Evolutionary conservation across 1,284 basidiomycete genomes (phyloP), one percentile per base, ranked within the genome.

Genomic region (Leccinum griseonigrum): DNA sequence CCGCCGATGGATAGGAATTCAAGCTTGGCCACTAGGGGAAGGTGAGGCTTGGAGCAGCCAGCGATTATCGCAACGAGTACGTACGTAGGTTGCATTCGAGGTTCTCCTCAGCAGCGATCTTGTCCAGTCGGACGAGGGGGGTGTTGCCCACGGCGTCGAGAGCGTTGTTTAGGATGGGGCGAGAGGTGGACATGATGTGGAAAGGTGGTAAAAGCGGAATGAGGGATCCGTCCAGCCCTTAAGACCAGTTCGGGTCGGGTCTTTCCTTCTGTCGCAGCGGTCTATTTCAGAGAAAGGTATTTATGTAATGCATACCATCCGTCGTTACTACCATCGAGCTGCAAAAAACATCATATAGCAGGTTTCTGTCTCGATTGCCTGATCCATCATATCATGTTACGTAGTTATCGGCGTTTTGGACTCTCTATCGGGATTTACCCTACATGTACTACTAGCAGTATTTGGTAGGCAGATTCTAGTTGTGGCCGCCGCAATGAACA

Each of bases 1-100:
- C 97, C 97, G 11, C 97, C 97, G 2, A 88, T 89, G 28, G 94
- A 97, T 71, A 93, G 86, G 75, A 86, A 97, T 71, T 99, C 97
- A 54, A 91, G 83, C 77, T 98, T 98, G 32, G 84, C 96, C 71
- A 97, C 91, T 95, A 63, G 29, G n/a, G 3, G 16, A 28, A 13
- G n/a, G 34, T 54, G 40, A 22, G 32, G 7, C 16, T 57, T 26
- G 29, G 46, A 34, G 54, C 13, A 11, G 36, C 3, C 34, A 38
- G 18, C 11, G n/a, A 46, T 8, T 4, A 36, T 5, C 7, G 7
- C 14, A 43, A 26, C 8, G 14, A 26, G 22, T 0, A 63, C 94
- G 72, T 74, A 97, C 94, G 77, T 26, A 98, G 81, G 75, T 97
- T 98, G 79, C 97, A 98, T 75, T 90, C 87, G 57, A 98, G 77